phyloP scores from a whole-genome alignment of 306 rosid species.

The Castanopsis chinensis region DNA sequence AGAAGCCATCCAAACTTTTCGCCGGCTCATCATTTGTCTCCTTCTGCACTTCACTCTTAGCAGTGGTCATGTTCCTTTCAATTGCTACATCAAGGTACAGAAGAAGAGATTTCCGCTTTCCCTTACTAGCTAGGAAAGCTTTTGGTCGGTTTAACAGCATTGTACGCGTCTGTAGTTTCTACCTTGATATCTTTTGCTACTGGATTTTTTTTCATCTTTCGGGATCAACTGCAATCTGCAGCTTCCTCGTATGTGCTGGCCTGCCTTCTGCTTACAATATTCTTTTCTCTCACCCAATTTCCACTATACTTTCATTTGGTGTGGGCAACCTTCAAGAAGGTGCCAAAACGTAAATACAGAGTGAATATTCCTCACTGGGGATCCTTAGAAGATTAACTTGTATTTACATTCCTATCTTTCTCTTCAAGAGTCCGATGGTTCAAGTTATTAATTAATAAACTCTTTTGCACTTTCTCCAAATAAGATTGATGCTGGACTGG shows the following conservation, averaged over 20 bases:
- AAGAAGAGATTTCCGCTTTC: slow-evolving; percentile 30
- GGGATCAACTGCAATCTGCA: slow-evolving; percentile 18
- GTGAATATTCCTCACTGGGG: neutral
- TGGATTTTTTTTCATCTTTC: slow-evolving; percentile 36
- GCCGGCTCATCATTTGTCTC: slow-evolving; percentile 28
- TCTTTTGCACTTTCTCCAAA: no score
- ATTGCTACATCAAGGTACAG: slow-evolving; percentile 29
- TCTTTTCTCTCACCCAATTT: slow-evolving; percentile 45
- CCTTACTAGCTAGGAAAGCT: slow-evolving; percentile 45
- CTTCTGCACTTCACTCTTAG: no score
- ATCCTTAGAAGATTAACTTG: no score
- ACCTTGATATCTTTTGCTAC: slow-evolving; percentile 45
- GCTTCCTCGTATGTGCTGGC: slow-evolving; percentile 27
- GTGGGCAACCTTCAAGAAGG: slow-evolving; percentile 27
- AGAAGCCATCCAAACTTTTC: slow-evolving; percentile 24
- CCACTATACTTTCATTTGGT: slow-evolving; percentile 43
- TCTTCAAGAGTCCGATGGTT: no score
- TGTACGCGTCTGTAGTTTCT: slow-evolving; percentile 40
- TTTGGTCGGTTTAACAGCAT: slow-evolving; percentile 34
- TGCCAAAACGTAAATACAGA: neutral
- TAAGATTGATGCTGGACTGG: no score
- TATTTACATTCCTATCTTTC: no score
- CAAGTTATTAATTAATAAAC: no score
- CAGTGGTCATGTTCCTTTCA: no score
- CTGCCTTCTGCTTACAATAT: slow-evolving; percentile 29